These are phyloP conservation scores for Discostella pseudostelligera DNA, from an alignment of 108 stramenopile species.

Conservation along the genomic window DNA sequence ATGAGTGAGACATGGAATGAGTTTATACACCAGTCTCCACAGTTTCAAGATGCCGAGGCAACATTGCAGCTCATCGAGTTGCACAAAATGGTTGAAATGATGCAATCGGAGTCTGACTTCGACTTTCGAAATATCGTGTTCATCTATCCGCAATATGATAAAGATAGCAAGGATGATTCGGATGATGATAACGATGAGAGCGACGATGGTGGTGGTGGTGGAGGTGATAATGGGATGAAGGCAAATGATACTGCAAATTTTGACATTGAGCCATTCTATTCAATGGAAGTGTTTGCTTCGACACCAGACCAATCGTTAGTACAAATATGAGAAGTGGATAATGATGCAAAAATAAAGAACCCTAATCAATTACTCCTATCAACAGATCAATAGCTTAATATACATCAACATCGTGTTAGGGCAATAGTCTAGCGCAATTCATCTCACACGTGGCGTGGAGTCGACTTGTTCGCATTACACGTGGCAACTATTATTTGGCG, in stretches of 20 bases:
- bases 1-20: slow-evolving; percentile 45
- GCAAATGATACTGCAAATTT: slow-evolving; percentile 10
- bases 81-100: slow-evolving; percentile 47
- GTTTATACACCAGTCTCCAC: slow-evolving; percentile 30
- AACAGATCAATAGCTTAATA: too few species aligned
- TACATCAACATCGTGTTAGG: too few species aligned
- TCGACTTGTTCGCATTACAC: too few species aligned
- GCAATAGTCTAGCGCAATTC: too few species aligned
- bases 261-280: slow-evolving; percentile 43
- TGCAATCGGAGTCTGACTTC: slow-evolving; percentile 50
- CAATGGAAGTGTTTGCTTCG: slow-evolving; percentile 36
- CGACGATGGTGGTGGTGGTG: slow-evolving; percentile 39
- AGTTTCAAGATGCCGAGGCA: slow-evolving; percentile 38
- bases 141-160: slow-evolving; percentile 34
- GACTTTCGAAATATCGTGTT: slow-evolving; percentile 47
- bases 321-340: slow-evolving; percentile 11
- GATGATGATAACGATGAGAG: slow-evolving; percentile 31
- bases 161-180: slow-evolving; percentile 19
- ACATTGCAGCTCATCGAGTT: slow-evolving; percentile 47
- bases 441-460: too few species aligned
- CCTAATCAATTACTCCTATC: too few species aligned
- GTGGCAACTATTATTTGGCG: too few species aligned
- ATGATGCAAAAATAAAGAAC: not conserved
- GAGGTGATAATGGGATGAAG: slow-evolving; percentile 45
- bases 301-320: slow-evolving; percentile 15